Base-by-base conservation (phyloP, 2,329 filamentous ascomycete genomes). In the Fusarium subtropicale region DNA sequence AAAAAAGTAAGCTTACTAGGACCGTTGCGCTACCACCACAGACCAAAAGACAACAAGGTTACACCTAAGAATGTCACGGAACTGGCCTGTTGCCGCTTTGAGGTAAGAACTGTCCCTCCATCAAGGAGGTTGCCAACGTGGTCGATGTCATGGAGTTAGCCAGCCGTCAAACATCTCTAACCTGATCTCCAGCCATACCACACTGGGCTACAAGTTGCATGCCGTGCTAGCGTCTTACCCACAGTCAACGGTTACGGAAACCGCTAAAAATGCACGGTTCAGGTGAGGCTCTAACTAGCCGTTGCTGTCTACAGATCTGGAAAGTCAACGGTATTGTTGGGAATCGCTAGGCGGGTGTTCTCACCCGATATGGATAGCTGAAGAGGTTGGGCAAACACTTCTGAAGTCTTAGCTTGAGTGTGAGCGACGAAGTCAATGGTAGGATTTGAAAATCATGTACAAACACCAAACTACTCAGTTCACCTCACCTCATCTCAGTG, bases 181-280 rank as follows among this genome's bases (percentile, higher is more conserved):
- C 22, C 24, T 26, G 12, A 39, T 20, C 13, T 12, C n/a, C 13
- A 3, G 13, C 33, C 26, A n/a, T n/a, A 22, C 16, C 8, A 20
- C 12, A 11, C 22, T 16, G 9, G 33, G 18, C 22, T n/a, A 20
- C 28, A n/a, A 15, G 15, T 38, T 24, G 12, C 22, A 9, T 28
- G 6, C 33, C 18, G 28, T 38, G 20, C 18, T 51, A 38, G 22
- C 33, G 22, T 28, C 47, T 36, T 26, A 22, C 7, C 22, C 4
- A 24, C 12, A 8, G 36, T 4, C 3, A 28, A 26, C 33, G 33
- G 31, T n/a, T 11, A 4, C 12, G 28, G 8, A 1, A 51, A 51
- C 33, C 31, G 47, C 47, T 51, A 28, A 28, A 3, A 18, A 38
- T 51, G 47, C 47, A 51, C 47, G 47, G 22, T 51, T 51, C 33